Percentiles rank a stretch among this genome's conserved stretches.
Conservation (phyloP, 2,329 filamentous ascomycete species). For the Massarina eburnea region DNA sequence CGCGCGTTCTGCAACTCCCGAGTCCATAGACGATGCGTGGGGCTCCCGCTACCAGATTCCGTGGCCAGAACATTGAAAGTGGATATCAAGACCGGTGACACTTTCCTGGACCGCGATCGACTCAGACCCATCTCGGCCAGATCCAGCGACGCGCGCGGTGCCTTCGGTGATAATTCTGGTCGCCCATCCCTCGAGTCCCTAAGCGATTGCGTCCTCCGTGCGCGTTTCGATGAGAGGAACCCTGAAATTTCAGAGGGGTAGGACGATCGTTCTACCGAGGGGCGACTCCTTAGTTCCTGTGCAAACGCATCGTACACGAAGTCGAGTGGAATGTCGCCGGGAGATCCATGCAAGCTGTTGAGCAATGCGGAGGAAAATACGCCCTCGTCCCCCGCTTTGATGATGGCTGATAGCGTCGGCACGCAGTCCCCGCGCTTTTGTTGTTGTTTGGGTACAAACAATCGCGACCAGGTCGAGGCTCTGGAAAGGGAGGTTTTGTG, state of each 20-base stretch:
- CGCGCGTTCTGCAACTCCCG: conserved; percentile 25
- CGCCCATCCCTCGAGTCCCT: conserved; percentile 7
- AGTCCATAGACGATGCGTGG: conserved; percentile 22
- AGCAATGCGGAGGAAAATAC: conserved; percentile 30
- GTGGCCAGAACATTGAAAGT: conserved; percentile 8
- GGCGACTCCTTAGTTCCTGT: conserved; percentile 21
- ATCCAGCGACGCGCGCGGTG: conserved; percentile 16
- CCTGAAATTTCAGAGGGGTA: conserved; percentile 26
- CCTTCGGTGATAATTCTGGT: conserved; percentile 11
- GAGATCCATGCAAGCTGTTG: conserved; percentile 20
- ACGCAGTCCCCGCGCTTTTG: conserved; percentile 21
- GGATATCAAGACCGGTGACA: conserved; percentile 5
- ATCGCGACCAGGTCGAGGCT: conserved; percentile 15
- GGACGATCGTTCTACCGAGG: conserved; percentile 21
- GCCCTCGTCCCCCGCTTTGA: conserved; percentile 38
- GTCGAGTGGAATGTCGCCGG: conserved; percentile 27
- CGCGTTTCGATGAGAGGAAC: conserved; percentile 17
- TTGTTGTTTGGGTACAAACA: conserved; percentile 18
- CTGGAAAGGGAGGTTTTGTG: conserved; percentile 14
- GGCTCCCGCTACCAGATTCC: conserved; percentile 3
- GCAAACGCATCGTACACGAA: conserved; percentile 30
- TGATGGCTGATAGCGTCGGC: conserved; percentile 29
- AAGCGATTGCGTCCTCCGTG: not conserved
- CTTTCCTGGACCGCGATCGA: conserved; percentile 10
- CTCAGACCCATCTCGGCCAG: conserved; percentile 12